Evolutionary conservation across 2,329 filamentous ascomycete genomes (phyloP).

Genomic region (Calycina herbarum): DNA sequence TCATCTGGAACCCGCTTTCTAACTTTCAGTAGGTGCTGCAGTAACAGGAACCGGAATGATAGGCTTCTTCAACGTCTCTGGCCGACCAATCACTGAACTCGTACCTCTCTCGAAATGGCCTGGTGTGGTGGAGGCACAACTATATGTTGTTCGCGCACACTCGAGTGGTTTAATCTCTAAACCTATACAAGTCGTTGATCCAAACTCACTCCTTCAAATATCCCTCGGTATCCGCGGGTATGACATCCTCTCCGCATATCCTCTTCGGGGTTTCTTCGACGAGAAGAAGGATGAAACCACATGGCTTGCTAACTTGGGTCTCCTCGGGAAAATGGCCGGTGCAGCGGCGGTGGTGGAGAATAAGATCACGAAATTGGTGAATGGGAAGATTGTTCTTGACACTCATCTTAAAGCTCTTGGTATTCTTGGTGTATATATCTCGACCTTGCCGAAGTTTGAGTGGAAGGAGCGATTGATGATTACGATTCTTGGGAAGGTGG

Average conservation of each 20-base stretch:
- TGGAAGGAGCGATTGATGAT: conserved; percentile 70
- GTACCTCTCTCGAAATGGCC: conserved; percentile 72
- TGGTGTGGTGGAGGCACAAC: conserved; percentile 56
- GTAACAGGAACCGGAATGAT: conserved; percentile 74
- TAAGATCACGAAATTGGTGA: conserved; percentile 57
- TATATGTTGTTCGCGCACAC: conserved; percentile 76
- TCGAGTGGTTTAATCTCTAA: conserved; percentile 61
- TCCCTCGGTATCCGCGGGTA: conserved; percentile 67
- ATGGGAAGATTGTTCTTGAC: conserved; percentile 63
- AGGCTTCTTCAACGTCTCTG: conserved; percentile 80
- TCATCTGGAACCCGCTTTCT: conserved; percentile 4
- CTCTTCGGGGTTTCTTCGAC: conserved; percentile 57
- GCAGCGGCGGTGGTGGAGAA: conserved; percentile 71
- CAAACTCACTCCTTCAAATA: conserved; percentile 57
- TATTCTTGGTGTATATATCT: conserved; percentile 73
- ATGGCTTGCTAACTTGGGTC: conserved; percentile 68
- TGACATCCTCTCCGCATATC: conserved; percentile 79
- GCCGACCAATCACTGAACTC: conserved; percentile 63
- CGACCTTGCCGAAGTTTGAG: conserved; percentile 59
- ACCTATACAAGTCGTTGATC: conserved; percentile 47
- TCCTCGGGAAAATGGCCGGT: conserved; percentile 88
- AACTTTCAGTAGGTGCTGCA: conserved; percentile 43
- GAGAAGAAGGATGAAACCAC: conserved; percentile 42
- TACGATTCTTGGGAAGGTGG: conserved; percentile 68
- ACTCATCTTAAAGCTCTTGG: conserved; percentile 80